Percentiles rank a stretch among this genome's conserved stretches.
These are phyloP conservation scores for Phytophthora melonis DNA, from an alignment of 352 stramenopile genomes.

Conservation along the genomic window DNA sequence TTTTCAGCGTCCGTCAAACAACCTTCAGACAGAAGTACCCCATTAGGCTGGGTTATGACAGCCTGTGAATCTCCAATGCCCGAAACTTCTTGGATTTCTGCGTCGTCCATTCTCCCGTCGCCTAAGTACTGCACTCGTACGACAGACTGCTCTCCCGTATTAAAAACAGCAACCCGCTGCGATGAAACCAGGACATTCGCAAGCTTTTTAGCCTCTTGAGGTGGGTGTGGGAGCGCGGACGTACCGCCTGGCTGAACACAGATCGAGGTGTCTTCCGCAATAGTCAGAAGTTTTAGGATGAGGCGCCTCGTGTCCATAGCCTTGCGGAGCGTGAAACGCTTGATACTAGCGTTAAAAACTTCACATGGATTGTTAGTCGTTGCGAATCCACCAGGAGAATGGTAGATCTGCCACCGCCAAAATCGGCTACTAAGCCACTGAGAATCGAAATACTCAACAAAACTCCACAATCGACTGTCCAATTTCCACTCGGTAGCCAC, in stretches of 20 bases:
- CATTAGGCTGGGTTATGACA: not conserved
- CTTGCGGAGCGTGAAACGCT: too few relatives aligned
- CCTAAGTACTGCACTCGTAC: not conserved
- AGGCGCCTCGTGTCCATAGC: too few relatives aligned
- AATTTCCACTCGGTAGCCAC: not conserved
- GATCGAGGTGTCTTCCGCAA: too few relatives aligned
- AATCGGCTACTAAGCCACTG: conserved; percentile 18
- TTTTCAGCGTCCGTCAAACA: not conserved
- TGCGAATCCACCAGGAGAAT: conserved; percentile 16
- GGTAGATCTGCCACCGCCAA: conserved; percentile 32
- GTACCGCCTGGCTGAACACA: too few relatives aligned
- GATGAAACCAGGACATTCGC: too few relatives aligned
- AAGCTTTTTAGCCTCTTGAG: too few relatives aligned
- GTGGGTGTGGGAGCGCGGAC: too few relatives aligned
- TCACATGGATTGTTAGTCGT: conserved; percentile 22
- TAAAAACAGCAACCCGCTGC: too few relatives aligned
- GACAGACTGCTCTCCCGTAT: not conserved
- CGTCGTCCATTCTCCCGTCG: not conserved
- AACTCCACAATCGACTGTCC: not conserved
- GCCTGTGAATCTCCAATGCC: not conserved
- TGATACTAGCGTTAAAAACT: too few relatives aligned
- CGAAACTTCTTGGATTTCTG: not conserved
- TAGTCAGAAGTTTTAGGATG: too few relatives aligned
- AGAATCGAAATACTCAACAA: conserved; percentile 9
- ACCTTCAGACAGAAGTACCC: not conserved